Evolutionary conservation across 2,329 filamentous ascomycete species (phyloP).

Genomic region (Penicillium sumatraense): DNA sequence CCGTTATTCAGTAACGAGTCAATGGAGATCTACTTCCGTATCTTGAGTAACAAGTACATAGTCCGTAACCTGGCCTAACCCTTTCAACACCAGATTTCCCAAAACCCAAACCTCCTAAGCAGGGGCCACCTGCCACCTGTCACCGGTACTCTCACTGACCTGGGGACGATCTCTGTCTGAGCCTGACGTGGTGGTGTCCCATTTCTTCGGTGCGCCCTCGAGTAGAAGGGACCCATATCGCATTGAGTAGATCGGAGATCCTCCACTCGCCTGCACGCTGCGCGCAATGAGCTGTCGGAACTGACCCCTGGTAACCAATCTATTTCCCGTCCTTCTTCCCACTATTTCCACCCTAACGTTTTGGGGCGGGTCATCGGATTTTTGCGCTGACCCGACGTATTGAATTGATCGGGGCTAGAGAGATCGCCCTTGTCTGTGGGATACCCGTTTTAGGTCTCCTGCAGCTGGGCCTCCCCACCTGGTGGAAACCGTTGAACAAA

Average conservation of each 20-base stretch:
- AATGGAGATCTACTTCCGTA: too few relatives aligned
- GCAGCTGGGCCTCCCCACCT: constrained; percentile 21
- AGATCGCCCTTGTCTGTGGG: constrained; percentile 24
- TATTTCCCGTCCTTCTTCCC: constrained; percentile 21
- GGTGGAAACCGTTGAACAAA: constrained; percentile 31
- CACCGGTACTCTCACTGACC: constrained; percentile 11
- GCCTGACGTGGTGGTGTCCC: constrained; percentile 16
- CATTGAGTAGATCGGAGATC: constrained; percentile 16
- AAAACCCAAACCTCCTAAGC: not conserved
- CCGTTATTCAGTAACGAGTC: too few relatives aligned
- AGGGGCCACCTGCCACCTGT: constrained; percentile 31
- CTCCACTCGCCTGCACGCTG: constrained; percentile 22
- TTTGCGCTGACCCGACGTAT: constrained; percentile 9
- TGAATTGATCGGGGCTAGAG: constrained; percentile 20
- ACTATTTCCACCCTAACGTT: constrained; percentile 21
- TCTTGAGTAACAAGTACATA: too few relatives aligned
- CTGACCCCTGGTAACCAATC: constrained; percentile 23
- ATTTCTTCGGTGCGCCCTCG: not conserved
- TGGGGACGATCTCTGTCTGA: constrained; percentile 19
- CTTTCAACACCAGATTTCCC: not conserved
- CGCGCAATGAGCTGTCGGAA: constrained; percentile 19
- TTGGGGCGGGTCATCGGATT: constrained; percentile 11
- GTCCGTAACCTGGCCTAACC: too few relatives aligned
- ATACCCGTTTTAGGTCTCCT: constrained; percentile 21
- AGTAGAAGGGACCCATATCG: not conserved